A percentile compares a stretch with the other conserved stretches of the same genome.
Conservation (phyloP, 225 moss, liverwort and hornwort species). For the Marchantia paleacea region DNA sequence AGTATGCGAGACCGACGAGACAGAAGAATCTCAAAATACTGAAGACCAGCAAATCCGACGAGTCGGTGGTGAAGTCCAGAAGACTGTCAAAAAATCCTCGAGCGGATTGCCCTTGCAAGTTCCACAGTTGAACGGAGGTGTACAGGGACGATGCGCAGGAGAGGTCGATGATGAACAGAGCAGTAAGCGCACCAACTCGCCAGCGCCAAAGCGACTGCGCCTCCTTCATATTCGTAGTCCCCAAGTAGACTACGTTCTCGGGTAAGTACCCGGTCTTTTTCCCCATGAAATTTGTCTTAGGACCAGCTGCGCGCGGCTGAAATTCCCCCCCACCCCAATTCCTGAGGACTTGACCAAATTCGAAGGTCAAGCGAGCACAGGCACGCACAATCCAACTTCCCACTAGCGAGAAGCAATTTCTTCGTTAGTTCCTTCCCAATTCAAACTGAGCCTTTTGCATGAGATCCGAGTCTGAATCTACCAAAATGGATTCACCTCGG, state of each 20-base stretch:
- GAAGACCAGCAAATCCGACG: slow-evolving; percentile 40
- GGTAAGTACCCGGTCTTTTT: slow-evolving; percentile 87
- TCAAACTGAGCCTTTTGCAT: not conserved
- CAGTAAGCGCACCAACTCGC: slow-evolving; percentile 49
- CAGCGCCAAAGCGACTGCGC: slow-evolving; percentile 65
- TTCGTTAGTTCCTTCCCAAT: not conserved
- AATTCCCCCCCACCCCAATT: not conserved
- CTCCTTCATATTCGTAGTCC: slow-evolving; percentile 82
- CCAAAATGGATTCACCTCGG: not conserved
- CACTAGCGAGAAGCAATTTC: not conserved
- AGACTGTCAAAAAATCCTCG: slow-evolving; percentile 32
- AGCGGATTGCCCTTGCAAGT: slow-evolving; percentile 30
- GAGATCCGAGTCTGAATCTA: not conserved
- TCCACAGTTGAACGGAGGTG: slow-evolving; percentile 61
- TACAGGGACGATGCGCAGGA: slow-evolving; percentile 54
- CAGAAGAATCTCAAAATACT: slow-evolving; percentile 29
- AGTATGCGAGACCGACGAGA: slow-evolving; percentile 32
- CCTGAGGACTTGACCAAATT: not conserved
- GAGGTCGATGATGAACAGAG: slow-evolving; percentile 67
- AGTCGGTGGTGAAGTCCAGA: slow-evolving; percentile 33
- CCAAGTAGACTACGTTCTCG: slow-evolving; percentile 85
- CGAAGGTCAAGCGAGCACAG: not conserved
- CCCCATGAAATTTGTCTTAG: slow-evolving; percentile 54
- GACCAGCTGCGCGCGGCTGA: slow-evolving; percentile 3
- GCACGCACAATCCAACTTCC: not conserved